A percentile compares a stretch with the other conserved stretches of the same genome.
phyloP scores from a whole-genome alignment of 23 red algal species.

The Chondrus crispus region DNA sequence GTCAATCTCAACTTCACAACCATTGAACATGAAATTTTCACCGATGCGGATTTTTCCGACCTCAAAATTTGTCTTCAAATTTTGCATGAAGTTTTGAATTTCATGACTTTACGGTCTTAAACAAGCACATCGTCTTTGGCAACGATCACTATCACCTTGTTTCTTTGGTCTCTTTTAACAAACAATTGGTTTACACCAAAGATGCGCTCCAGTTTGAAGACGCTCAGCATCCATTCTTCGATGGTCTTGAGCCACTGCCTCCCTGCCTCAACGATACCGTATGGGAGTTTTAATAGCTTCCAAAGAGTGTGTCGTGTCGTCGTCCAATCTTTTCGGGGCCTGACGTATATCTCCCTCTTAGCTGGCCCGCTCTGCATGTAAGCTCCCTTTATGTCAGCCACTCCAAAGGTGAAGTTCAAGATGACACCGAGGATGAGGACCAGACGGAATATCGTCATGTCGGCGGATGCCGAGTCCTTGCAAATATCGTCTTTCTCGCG shows the following conservation, averaged over 20 bases:
- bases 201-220: neutral
- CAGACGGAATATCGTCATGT: neutral
- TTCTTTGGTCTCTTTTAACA: neutral
- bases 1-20: neutral
- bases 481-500: neutral
- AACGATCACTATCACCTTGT: neutral
- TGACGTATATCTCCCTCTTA: neutral
- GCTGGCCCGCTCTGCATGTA: neutral
- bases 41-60: neutral
- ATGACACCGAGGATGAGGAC: neutral
- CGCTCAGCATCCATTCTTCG: neutral
- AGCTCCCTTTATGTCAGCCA: neutral
- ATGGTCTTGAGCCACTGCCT: neutral
- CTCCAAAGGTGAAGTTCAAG: neutral
- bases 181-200: neutral
- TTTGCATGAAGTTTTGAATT: neutral
- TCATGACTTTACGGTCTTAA: neutral
- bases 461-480: neutral
- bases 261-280: neutral
- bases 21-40: neutral
- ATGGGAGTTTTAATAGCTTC: neutral
- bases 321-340: neutral
- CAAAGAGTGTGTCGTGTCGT: neutral
- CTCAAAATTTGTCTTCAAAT: neutral
- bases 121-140: neutral